Evolutionary conservation across 208 protist species (phyloP).

Genomic region (Naegleria lovaniensis): DNA sequence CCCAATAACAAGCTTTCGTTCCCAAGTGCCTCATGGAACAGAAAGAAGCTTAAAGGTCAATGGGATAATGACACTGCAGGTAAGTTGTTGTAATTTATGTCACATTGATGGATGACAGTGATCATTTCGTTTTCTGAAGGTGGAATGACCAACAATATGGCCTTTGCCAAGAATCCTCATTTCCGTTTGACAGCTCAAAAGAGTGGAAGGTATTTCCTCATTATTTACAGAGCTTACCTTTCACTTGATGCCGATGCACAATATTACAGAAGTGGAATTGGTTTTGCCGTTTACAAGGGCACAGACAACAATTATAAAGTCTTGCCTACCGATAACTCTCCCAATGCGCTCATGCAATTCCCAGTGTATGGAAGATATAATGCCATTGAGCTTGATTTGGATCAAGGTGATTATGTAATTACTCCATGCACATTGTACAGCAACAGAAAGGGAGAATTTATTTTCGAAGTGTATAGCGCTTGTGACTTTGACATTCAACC

Average conservation of each 20-base stretch:
- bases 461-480: background rate
- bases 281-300: conserved; percentile 4
- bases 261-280: conserved; percentile 24
- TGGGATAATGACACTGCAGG: background rate
- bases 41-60: background rate
- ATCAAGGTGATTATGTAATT: background rate
- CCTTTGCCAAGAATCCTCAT: background rate
- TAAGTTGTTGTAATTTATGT: too few relatives aligned
- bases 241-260: conserved; percentile 7
- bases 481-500: background rate
- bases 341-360: background rate
- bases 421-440: background rate
- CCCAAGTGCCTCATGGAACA: background rate
- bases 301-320: background rate
- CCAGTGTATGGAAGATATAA: conserved; percentile 21
- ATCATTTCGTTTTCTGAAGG: background rate
- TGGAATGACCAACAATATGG: background rate
- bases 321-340: background rate
- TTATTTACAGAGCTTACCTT: background rate
- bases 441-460: background rate
- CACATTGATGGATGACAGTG: too few relatives aligned
- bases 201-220: background rate
- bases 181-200: background rate
- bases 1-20: background rate
- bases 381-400: background rate